Base-by-base conservation (phyloP, 1,284 basidiomycete species). In the Pseudozyma sp. region DNA sequence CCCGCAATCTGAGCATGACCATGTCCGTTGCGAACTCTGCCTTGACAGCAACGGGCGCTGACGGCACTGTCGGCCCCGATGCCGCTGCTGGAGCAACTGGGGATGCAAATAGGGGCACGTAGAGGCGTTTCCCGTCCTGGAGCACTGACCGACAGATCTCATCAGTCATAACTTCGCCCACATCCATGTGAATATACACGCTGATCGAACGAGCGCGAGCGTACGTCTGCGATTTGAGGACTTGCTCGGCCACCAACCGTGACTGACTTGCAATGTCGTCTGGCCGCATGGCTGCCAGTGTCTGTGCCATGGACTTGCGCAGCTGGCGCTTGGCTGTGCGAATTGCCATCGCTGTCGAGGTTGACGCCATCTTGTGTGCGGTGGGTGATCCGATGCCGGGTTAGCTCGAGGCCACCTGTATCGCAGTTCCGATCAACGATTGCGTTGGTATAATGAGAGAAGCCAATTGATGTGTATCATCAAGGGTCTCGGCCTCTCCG, bases 111-210 rank as follows among this genome's bases (percentile, higher is more conserved):
- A 81, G 79, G 1, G 85, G 85, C 13, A 86, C 77, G 55, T 84
- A 86, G 34, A 86, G 73, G 7, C 61, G 61, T 63, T 86, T 86
- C 33, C 81, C 78, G 17, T 77, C 55, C 13, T 37, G 55, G 13
- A 86, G 66, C 8, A 82, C 79, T 17, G 80, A 72, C 29, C 75
- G 63, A 54, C 85, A 84, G 44, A 86, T 77, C 5, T 64, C 51
- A 54, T 85, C 84, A 14, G 85, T 86, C 19, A 75, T 63, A 14
- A 85, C 71, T 49, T 86, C 85, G 13, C 79, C 83, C 1, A 65
- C 45, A 6, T 82, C 77, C 74, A 83, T 84, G 45, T 82, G 84
- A 43, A 86, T 77, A 70, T 85, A 86, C 47, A 84, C 75, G 64
- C 80, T 81, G 55, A 86, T 66, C 13, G 78, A 66, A 0, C 51